Conservation (phyloP, 1,139 yeast species). For the Geotrichum aggregatum region DNA sequence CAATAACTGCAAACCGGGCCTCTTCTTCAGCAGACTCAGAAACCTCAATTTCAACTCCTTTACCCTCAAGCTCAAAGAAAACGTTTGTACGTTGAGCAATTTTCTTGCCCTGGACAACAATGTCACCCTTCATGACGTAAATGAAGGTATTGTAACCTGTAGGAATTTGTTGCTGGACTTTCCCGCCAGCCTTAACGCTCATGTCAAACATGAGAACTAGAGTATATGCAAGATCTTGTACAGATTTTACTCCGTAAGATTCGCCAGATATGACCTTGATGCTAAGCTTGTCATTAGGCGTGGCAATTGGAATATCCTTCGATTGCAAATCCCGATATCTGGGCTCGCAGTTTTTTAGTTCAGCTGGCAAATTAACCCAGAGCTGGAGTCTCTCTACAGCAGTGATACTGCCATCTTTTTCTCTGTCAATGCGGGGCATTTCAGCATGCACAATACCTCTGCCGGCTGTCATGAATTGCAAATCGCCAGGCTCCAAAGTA, state of each 20-base stretch:
- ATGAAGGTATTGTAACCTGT: constrained; percentile 65
- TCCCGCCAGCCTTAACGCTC: constrained; percentile 59
- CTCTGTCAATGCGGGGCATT: too few relatives aligned
- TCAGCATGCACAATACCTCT: too few relatives aligned
- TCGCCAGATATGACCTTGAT: constrained; percentile 77
- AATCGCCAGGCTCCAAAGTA: too few relatives aligned
- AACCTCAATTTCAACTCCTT: constrained; percentile 21
- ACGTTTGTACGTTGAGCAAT: constrained; percentile 44
- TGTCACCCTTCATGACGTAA: constrained; percentile 62
- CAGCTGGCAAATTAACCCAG: constrained; percentile 85
- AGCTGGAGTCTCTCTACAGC: constrained; percentile 69
- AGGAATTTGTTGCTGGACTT: constrained; percentile 60
- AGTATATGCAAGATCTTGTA: constrained; percentile 70
- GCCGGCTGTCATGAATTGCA: too few relatives aligned
- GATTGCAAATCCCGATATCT: constrained; percentile 74
- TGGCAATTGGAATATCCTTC: constrained; percentile 64
- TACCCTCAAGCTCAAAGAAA: constrained; percentile 32
- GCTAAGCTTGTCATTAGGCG: constrained; percentile 62
- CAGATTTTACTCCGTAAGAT: constrained; percentile 69
- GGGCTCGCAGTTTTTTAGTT: constrained; percentile 65
- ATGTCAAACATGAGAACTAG: constrained; percentile 74
- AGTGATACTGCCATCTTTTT: constrained; percentile 36
- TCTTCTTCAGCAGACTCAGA: constrained; percentile 33
- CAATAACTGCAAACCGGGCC: constrained; percentile 62
- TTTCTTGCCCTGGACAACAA: constrained; percentile 42